Evolutionary conservation across 2,329 filamentous ascomycete species (phyloP).

Genomic region (Ascochyta pisi): DNA sequence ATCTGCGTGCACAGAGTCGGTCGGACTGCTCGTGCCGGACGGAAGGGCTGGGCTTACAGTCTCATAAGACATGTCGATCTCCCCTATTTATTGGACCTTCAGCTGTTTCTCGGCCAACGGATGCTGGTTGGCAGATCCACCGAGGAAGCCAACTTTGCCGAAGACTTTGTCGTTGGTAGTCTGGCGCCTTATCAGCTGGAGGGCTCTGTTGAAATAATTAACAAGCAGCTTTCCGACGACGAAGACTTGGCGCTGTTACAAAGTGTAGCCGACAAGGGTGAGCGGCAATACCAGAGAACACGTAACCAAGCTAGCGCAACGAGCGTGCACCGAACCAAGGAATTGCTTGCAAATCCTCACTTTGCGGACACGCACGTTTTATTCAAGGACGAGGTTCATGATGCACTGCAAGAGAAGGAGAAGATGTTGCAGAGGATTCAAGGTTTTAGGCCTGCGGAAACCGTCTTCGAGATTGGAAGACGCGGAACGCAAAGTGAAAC

Average conservation of each 20-base stretch:
- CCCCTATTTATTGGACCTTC: slow-evolving; percentile 90
- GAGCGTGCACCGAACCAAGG: slow-evolving; percentile 86
- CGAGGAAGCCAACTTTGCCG: slow-evolving; percentile 72
- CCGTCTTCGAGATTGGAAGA: slow-evolving; percentile 92
- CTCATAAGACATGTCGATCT: slow-evolving; percentile 86
- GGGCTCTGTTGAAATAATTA: slow-evolving; percentile 79
- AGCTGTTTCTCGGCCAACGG: slow-evolving; percentile 89
- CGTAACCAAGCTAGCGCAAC: slow-evolving; percentile 88
- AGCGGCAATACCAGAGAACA: slow-evolving; percentile 90
- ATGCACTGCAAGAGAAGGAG: slow-evolving; percentile 72
- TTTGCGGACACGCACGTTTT: slow-evolving; percentile 81
- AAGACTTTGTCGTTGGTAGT: slow-evolving; percentile 83
- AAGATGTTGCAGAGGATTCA: slow-evolving; percentile 90
- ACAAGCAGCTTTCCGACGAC: slow-evolving; percentile 77
- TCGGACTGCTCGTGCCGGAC: slow-evolving; percentile 91
- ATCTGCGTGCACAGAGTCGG: slow-evolving; percentile 96
- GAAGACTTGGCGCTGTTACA: slow-evolving; percentile 75
- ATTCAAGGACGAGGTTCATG: slow-evolving; percentile 68
- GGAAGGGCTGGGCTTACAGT: slow-evolving; percentile 93
- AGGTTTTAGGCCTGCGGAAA: slow-evolving; percentile 87
- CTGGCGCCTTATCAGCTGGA: slow-evolving; percentile 77
- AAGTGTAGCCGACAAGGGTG: slow-evolving; percentile 81
- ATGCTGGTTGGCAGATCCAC: slow-evolving; percentile 74
- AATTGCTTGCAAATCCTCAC: slow-evolving; percentile 71
- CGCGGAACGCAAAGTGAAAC: slow-evolving; percentile 69